phyloP scores from a whole-genome alignment of 2,329 filamentous ascomycete species.

The Fusarium odoratissimum region DNA sequence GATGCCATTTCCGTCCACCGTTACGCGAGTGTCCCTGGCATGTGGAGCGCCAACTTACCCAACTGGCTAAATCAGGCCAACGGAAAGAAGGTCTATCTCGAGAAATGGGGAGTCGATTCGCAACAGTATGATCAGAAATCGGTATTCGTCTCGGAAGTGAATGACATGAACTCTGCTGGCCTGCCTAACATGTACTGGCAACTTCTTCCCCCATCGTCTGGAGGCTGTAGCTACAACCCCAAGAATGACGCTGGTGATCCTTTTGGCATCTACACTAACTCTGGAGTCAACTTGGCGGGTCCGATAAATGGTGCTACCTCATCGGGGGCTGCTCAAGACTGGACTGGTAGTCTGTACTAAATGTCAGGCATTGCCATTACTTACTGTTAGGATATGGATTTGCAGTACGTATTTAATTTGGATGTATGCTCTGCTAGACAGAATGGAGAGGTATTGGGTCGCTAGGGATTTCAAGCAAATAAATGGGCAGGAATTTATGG shows the following conservation, averaged over 20 bases:
- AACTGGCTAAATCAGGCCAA: background rate
- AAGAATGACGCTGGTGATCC: background rate
- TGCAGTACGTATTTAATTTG: accelerated
- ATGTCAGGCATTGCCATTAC: background rate
- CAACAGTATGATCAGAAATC: background rate
- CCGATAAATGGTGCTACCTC: background rate
- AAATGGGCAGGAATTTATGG: accelerated
- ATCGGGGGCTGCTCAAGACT: background rate
- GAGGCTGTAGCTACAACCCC: background rate
- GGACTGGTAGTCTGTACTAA: background rate
- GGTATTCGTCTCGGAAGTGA: background rate
- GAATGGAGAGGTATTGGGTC: accelerated
- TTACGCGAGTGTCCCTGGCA: background rate
- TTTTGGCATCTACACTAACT: background rate
- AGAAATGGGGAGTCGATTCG: background rate
- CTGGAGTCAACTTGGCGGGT: background rate
- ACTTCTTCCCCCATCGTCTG: background rate
- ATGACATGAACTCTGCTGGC: background rate
- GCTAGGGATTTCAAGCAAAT: accelerated
- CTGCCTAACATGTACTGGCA: background rate
- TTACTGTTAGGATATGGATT: no score
- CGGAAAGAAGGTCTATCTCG: background rate
- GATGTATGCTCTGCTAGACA: accelerated
- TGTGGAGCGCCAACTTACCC: background rate
- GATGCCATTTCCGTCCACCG: background rate